A percentile compares a stretch with the other conserved stretches of the same genome.
Evolutionary conservation across 768 basidiomycete species (phyloP).

Genomic region (Termitomyces sp.): DNA sequence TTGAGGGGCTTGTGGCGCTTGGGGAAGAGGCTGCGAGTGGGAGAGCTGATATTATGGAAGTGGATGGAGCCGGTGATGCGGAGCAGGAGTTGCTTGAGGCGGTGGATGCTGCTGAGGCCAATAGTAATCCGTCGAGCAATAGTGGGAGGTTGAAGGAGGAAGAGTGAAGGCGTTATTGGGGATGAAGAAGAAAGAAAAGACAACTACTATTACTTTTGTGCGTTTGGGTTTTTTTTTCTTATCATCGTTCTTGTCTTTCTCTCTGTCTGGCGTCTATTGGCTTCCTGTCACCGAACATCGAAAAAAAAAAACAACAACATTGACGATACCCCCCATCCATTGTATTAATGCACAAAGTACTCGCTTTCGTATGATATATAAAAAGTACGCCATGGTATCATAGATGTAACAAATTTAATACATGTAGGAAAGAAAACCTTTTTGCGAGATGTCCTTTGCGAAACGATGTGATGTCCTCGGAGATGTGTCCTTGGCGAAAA

Average conservation of each 20-base stretch:
- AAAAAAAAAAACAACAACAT: too few species aligned
- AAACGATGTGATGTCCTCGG: too few species aligned
- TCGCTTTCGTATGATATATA: not conserved
- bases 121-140: slow-evolving; percentile 25
- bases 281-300: not conserved
- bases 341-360: not conserved
- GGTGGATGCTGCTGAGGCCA: slow-evolving; percentile 43
- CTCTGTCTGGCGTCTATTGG: not conserved
- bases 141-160: slow-evolving; percentile 20
- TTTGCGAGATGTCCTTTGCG: not conserved
- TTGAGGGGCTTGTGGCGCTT: slow-evolving; percentile 16
- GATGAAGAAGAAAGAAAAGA: too few species aligned
- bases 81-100: slow-evolving; percentile 47
- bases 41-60: slow-evolving; percentile 5
- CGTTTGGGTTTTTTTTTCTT: not conserved
- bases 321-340: not conserved
- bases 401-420: slow-evolving; percentile 1
- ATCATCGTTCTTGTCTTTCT: not conserved
- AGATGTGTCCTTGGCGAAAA: too few species aligned
- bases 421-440: not conserved
- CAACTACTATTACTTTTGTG: too few species aligned
- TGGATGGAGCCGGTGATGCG: slow-evolving; percentile 25
- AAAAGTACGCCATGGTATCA: slow-evolving; percentile 1
- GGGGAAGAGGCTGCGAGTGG: slow-evolving; percentile 7
- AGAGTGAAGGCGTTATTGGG: slow-evolving; percentile 7